Evolutionary conservation across 2,329 filamentous ascomycete genomes (phyloP).

Genomic region (Apiospora aurea): DNA sequence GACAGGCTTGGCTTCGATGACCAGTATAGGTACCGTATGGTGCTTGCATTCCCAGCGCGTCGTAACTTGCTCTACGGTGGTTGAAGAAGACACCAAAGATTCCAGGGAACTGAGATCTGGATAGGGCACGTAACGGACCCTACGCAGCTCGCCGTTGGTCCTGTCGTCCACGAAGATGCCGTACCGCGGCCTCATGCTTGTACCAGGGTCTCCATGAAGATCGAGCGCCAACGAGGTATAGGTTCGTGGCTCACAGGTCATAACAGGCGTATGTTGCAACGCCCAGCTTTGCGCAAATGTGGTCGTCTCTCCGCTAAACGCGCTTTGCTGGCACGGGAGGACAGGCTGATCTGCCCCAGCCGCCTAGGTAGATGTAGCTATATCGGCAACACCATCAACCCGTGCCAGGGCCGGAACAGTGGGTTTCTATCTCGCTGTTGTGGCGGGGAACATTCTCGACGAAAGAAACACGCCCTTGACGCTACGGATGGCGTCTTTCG

Average conservation of each 20-base stretch:
- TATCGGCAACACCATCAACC: constrained; percentile 25
- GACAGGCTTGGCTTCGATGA: not conserved
- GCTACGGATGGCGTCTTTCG: constrained; percentile 77
- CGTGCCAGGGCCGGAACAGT: constrained; percentile 32
- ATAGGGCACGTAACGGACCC: not conserved
- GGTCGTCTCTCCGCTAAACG: too few species aligned
- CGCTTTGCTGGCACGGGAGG: not conserved
- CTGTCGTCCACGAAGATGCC: not conserved
- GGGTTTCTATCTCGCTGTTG: constrained; percentile 42
- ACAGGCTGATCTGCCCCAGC: constrained; percentile 8
- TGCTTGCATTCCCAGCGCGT: not conserved
- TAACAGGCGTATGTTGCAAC: not conserved
- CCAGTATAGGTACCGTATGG: not conserved
- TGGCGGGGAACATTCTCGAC: constrained; percentile 73
- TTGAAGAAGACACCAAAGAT: not conserved
- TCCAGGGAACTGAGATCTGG: not conserved
- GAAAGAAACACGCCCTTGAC: constrained; percentile 82
- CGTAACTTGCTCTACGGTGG: not conserved
- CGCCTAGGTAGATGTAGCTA: constrained; percentile 9
- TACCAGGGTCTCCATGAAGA: not conserved
- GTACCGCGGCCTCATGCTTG: not conserved
- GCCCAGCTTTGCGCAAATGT: not conserved
- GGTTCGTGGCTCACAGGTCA: not conserved
- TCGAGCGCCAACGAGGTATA: not conserved
- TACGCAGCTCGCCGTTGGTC: not conserved